These are phyloP conservation scores for Anisogramma anomala DNA, from an alignment of 2,329 filamentous ascomycete genomes.

Conservation along the genomic window DNA sequence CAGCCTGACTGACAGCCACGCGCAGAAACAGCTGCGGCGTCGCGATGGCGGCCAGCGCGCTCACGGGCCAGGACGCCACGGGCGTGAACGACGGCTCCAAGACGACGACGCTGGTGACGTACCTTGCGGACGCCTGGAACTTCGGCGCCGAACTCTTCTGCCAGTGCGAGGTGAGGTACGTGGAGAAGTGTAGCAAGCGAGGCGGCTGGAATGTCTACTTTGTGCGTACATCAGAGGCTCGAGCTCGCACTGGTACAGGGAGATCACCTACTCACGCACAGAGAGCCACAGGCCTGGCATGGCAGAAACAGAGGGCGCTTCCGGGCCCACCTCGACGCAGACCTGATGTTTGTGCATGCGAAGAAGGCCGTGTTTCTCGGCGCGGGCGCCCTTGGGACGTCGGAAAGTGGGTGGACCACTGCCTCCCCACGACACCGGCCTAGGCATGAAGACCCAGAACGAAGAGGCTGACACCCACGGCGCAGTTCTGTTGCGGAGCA, in stretches of 20 bases:
- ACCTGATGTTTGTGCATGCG: conserved; percentile 57
- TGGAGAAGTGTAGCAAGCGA: conserved; percentile 37
- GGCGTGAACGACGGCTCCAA: conserved; percentile 59
- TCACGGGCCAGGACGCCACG: conserved; percentile 51
- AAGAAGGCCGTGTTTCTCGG: conserved; percentile 55
- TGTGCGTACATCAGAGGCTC: too few relatives aligned
- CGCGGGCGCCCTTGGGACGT: conserved; percentile 52
- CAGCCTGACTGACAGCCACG: too few relatives aligned
- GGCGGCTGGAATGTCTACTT: conserved; percentile 54
- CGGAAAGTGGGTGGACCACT: too few relatives aligned
- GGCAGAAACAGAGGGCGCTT: conserved; percentile 45
- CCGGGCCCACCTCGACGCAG: conserved; percentile 40
- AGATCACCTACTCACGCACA: too few relatives aligned
- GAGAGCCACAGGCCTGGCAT: too few relatives aligned
- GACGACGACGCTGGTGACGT: conserved; percentile 54
- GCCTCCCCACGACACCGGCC: too few relatives aligned
- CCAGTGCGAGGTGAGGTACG: conserved; percentile 52
- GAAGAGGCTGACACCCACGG: too few relatives aligned
- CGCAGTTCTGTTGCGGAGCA: conserved; percentile 50
- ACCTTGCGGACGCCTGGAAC: conserved; percentile 59
- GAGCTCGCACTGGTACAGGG: too few relatives aligned
- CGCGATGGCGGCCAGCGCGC: conserved; percentile 46
- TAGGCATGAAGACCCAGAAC: too few relatives aligned
- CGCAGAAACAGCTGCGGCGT: conserved; percentile 55
- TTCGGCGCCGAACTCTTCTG: conserved; percentile 64